A percentile compares a stretch with the other conserved stretches of the same genome.
phyloP scores from a whole-genome alignment of 2,329 filamentous ascomycete species.

The Cordyceps fumosorosea region DNA sequence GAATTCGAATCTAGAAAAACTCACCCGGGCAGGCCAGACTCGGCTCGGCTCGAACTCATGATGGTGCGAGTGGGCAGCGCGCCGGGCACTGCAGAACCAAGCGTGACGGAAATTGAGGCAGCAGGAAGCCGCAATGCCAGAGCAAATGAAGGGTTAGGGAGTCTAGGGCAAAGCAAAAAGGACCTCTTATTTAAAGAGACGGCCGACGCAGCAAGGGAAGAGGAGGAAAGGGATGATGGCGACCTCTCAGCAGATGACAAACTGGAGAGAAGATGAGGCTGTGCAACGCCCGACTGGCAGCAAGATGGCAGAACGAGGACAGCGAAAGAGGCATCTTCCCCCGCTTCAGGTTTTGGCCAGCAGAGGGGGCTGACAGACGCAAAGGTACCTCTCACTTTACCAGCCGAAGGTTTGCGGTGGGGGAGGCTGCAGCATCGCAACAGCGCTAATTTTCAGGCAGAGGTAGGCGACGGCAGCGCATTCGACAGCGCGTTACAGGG shows the following conservation, averaged over 20 bases:
- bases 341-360: not conserved
- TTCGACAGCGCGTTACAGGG: not conserved
- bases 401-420: not conserved
- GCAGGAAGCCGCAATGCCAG: slow-evolving; percentile 6
- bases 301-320: not conserved
- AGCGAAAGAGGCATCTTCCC: not conserved
- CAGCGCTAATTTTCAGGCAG: not conserved
- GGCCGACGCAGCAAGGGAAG: slow-evolving; percentile 1
- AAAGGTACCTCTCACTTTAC: not conserved
- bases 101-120: not conserved
- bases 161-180: not conserved
- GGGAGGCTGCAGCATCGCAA: not conserved
- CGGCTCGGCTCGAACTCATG: slow-evolving; percentile 27
- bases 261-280: slow-evolving; percentile 13
- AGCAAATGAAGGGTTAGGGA: not conserved
- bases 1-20: slow-evolving; percentile 14
- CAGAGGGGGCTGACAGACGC: not conserved
- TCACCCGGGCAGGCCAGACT: slow-evolving; percentile 31
- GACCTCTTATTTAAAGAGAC: not conserved
- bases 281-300: slow-evolving; percentile 9
- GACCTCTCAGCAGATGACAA: slow-evolving; percentile 9
- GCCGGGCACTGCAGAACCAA: slow-evolving; percentile 11
- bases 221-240: not conserved
- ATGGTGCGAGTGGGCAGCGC: slow-evolving; percentile 7
- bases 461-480: not conserved